Percentiles rank a stretch among this genome's conserved stretches.
Evolutionary conservation across 2,329 filamentous ascomycete species (phyloP).

Genomic region (Hortaea sp.): DNA sequence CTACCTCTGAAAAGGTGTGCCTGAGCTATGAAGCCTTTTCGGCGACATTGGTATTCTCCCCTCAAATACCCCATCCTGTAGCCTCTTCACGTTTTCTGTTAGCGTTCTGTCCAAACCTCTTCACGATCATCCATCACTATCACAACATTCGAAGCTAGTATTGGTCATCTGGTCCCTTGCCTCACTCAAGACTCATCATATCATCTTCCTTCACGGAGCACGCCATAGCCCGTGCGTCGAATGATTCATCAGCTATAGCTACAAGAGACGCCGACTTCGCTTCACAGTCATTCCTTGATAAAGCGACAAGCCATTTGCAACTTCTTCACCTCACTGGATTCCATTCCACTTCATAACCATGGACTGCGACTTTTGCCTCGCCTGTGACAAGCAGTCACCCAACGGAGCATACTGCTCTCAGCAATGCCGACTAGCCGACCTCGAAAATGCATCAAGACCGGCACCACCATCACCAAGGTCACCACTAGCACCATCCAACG

Average conservation of each 20-base stretch:
- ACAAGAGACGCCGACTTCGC: not conserved
- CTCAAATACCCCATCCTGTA: slow-evolving; percentile 2
- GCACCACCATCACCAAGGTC: slow-evolving; percentile 25
- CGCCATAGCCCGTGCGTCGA: slow-evolving; percentile 10
- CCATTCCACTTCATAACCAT: slow-evolving; percentile 19
- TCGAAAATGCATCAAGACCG: slow-evolving; percentile 53
- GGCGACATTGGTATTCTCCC: not conserved
- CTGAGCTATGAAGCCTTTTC: not conserved
- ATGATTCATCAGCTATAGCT: slow-evolving; percentile 9
- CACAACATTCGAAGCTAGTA: not conserved
- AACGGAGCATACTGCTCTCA: slow-evolving; percentile 84
- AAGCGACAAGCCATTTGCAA: not conserved
- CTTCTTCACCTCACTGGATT: not conserved
- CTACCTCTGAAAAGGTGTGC: slow-evolving; percentile 2
- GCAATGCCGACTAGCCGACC: slow-evolving; percentile 76
- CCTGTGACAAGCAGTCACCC: slow-evolving; percentile 81
- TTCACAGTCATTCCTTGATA: not conserved
- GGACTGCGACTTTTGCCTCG: slow-evolving; percentile 85
- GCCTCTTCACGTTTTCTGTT: not conserved
- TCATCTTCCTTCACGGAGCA: slow-evolving; percentile 7
- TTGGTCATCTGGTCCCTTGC: not conserved
- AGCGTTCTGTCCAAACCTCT: not conserved
- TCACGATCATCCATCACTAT: slow-evolving; percentile 2
- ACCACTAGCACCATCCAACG: slow-evolving; percentile 29
- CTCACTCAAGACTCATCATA: not conserved